Evolutionary conservation across 306 rosid genomes (phyloP).

Genomic region (Carpinus viminea): DNA sequence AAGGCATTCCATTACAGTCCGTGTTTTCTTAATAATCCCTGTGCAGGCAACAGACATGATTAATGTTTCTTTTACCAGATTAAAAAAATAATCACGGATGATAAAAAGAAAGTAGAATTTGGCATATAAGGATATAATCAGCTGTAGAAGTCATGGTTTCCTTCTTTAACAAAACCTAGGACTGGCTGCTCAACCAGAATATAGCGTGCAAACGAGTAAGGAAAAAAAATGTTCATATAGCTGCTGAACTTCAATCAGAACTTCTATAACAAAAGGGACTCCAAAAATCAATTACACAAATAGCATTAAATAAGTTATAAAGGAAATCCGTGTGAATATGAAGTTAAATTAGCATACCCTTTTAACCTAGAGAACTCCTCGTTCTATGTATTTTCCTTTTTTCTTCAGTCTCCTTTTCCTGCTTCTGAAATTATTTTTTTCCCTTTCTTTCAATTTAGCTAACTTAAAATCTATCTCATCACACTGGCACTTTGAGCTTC

Average conservation of each 20-base stretch:
- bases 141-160: not conserved
- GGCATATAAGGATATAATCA: not conserved
- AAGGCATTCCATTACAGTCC: constrained; percentile 97
- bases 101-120: not conserved
- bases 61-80: constrained; percentile 10
- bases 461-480: not conserved
- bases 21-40: constrained; percentile 91
- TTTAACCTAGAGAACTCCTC: not conserved
- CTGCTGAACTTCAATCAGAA: not conserved
- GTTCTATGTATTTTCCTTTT: not conserved
- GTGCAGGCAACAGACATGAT: constrained; percentile 20
- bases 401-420: not conserved
- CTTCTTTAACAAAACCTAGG: not conserved
- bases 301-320: not conserved
- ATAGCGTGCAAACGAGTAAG: not conserved
- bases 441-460: not conserved
- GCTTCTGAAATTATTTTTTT: too few species aligned
- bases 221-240: not conserved
- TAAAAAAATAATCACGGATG: not conserved
- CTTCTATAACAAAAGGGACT: not conserved
- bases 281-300: not conserved
- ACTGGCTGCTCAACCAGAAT: not conserved
- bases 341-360: not conserved
- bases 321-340: not conserved
- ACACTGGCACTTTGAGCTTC: not conserved